Conservation (phyloP, 345 rosid genomes). For the Cardamine occulta region DNA sequence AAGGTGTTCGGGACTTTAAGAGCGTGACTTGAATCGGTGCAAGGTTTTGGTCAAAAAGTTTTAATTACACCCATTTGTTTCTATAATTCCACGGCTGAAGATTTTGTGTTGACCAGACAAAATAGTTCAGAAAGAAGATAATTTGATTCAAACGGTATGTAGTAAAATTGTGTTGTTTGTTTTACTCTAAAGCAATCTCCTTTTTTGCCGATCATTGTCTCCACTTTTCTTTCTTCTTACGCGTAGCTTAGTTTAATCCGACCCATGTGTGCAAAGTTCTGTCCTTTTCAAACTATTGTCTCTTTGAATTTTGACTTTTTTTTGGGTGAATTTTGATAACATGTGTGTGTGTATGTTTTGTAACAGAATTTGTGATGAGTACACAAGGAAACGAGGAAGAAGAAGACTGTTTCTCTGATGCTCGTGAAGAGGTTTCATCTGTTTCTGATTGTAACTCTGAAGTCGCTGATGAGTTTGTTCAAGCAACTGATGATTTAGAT, state of each 20-base stretch:
- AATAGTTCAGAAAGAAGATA: background rate
- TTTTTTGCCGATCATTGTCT: background rate
- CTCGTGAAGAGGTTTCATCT: constrained; percentile 60
- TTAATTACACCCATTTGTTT: background rate
- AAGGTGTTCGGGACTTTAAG: background rate
- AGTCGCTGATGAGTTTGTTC: constrained; percentile 46
- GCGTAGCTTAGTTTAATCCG: background rate
- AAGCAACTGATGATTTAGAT: constrained; percentile 41
- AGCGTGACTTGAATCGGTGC: constrained; percentile 13
- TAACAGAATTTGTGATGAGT: constrained; percentile 51
- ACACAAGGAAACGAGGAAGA: constrained; percentile 45
- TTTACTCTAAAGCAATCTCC: constrained; percentile 24
- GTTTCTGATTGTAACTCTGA: constrained; percentile 56
- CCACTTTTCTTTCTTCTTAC: background rate
- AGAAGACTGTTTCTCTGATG: constrained; percentile 61
- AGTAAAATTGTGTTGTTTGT: background rate
- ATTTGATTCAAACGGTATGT: background rate
- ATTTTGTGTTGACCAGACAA: background rate
- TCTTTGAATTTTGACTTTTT: constrained; percentile 6
- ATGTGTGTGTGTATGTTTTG: background rate
- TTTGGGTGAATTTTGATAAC: background rate
- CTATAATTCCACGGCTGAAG: background rate
- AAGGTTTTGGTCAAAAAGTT: background rate
- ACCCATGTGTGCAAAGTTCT: background rate
- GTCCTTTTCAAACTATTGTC: background rate